These are phyloP conservation scores for Cucurbita moschata DNA, from an alignment of 306 rosid genomes.

Conservation along the genomic window DNA sequence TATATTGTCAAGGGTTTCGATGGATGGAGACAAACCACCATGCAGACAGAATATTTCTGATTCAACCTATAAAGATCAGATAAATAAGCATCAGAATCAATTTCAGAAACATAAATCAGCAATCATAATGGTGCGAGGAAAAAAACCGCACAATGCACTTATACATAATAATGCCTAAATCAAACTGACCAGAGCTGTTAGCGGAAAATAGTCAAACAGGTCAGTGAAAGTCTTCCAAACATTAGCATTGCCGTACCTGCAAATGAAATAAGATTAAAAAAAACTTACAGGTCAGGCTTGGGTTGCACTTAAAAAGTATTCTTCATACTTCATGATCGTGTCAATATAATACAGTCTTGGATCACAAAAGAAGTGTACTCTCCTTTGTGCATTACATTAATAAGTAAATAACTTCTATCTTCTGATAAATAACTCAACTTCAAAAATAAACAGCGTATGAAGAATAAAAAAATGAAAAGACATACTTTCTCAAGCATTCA, in stretches of 20 bases:
- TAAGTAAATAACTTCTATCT: background rate
- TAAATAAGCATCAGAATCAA: background rate
- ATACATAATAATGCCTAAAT: background rate
- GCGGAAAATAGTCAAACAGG: constrained; percentile 89
- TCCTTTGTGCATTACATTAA: background rate
- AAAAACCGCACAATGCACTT: background rate
- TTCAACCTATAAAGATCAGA: constrained; percentile 45
- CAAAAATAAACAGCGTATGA: background rate
- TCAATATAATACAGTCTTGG: background rate
- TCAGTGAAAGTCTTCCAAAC: constrained; percentile 95
- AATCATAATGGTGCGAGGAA: background rate
- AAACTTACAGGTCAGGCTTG: background rate
- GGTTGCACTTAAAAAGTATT: background rate
- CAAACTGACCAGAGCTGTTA: constrained; percentile 87
- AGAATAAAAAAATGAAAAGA: too few species aligned
- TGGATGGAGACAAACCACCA: constrained; percentile 89
- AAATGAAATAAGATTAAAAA: constrained; percentile 9
- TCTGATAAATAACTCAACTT: background rate
- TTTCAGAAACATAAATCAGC: background rate
- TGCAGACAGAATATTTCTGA: constrained; percentile 91
- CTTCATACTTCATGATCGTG: background rate
- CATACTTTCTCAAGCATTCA: constrained; percentile 91
- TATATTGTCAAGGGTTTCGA: constrained; percentile 83
- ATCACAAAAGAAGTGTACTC: background rate
- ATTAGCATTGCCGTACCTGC: constrained; percentile 95